A percentile compares a stretch with the other conserved stretches of the same genome.
Conservation (phyloP, 352 stramenopile species). For the Globisporangium acanthophoron region DNA sequence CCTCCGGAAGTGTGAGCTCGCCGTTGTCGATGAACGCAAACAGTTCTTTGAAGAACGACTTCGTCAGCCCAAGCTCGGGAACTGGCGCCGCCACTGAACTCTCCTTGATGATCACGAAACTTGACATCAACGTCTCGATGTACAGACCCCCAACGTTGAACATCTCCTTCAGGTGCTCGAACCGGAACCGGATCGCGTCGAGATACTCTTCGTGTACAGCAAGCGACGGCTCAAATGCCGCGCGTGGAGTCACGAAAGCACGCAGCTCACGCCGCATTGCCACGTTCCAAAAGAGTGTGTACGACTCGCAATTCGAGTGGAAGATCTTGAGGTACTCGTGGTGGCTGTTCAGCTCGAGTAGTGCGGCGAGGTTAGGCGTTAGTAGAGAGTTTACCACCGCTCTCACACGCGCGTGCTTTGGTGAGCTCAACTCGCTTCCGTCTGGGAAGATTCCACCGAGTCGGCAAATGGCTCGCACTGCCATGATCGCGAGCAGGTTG, state of each 20-base stretch:
- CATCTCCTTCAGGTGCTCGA: constrained; percentile 51
- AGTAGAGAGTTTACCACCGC: constrained; percentile 49
- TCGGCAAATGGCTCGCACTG: constrained; percentile 56
- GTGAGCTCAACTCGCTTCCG: constrained; percentile 41
- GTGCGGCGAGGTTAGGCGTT: constrained; percentile 63
- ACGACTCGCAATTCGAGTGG: constrained; percentile 70
- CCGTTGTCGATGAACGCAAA: constrained; percentile 78
- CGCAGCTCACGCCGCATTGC: constrained; percentile 64
- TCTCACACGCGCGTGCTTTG: constrained; percentile 35
- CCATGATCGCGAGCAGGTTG: constrained; percentile 75
- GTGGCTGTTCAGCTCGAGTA: constrained; percentile 60
- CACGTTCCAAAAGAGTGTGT: constrained; percentile 80
- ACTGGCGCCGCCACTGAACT: constrained; percentile 30
- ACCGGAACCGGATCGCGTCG: constrained; percentile 61
- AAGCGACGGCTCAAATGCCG: constrained; percentile 26
- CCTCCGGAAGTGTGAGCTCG: constrained; percentile 31
- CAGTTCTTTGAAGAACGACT: constrained; percentile 66
- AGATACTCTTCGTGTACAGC: constrained; percentile 35
- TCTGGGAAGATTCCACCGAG: constrained; percentile 56
- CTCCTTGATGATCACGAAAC: constrained; percentile 61
- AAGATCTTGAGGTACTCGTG: constrained; percentile 84
- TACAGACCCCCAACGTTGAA: constrained; percentile 71
- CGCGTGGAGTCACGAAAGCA: constrained; percentile 41
- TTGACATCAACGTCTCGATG: constrained; percentile 66
- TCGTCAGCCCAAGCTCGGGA: constrained; percentile 47